These are phyloP conservation scores for Fusarium metavorans DNA, from an alignment of 2,329 filamentous ascomycete species.

Conservation along the genomic window DNA sequence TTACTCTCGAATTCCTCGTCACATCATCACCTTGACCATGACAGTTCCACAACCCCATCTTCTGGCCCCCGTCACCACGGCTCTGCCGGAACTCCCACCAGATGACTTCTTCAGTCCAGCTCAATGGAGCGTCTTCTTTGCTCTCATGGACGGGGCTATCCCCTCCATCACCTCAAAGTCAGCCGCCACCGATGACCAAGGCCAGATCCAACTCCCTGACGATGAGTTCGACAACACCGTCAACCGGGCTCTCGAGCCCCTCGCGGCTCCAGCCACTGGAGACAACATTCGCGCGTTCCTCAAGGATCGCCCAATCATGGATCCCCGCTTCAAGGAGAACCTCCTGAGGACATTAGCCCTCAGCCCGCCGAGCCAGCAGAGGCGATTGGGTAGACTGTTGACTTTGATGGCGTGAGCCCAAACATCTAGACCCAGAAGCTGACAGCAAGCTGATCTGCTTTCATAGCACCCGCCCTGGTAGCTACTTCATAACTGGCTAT, in stretches of 20 bases:
- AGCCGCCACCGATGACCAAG: slow-evolving; percentile 51
- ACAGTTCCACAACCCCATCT: slow-evolving; percentile 33
- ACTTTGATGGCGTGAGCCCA: slow-evolving; percentile 57
- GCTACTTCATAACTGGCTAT: slow-evolving; percentile 76
- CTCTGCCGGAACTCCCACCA: slow-evolving; percentile 45
- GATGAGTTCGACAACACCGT: slow-evolving; percentile 63
- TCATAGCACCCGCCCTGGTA: slow-evolving; percentile 71
- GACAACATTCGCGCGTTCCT: slow-evolving; percentile 66
- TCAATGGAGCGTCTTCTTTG: slow-evolving; percentile 67
- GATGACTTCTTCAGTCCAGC: slow-evolving; percentile 56
- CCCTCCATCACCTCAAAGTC: slow-evolving; percentile 66
- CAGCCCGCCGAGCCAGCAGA: slow-evolving; percentile 49
- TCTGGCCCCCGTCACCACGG: slow-evolving; percentile 31
- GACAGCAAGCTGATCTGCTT: slow-evolving; percentile 1
- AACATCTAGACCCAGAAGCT: neutral
- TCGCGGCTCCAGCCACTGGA: slow-evolving; percentile 55
- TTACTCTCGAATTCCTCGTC: slow-evolving; percentile 19
- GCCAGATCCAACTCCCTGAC: slow-evolving; percentile 61
- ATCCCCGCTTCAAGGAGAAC: slow-evolving; percentile 64
- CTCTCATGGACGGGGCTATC: slow-evolving; percentile 69
- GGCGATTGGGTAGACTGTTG: slow-evolving; percentile 55
- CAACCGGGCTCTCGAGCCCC: slow-evolving; percentile 49
- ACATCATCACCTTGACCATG: slow-evolving; percentile 18
- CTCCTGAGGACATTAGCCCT: slow-evolving; percentile 57
- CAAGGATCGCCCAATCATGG: slow-evolving; percentile 61